Evolutionary conservation across 805 yeast genomes (phyloP).

Genomic region (Teunomyces pallodes): DNA sequence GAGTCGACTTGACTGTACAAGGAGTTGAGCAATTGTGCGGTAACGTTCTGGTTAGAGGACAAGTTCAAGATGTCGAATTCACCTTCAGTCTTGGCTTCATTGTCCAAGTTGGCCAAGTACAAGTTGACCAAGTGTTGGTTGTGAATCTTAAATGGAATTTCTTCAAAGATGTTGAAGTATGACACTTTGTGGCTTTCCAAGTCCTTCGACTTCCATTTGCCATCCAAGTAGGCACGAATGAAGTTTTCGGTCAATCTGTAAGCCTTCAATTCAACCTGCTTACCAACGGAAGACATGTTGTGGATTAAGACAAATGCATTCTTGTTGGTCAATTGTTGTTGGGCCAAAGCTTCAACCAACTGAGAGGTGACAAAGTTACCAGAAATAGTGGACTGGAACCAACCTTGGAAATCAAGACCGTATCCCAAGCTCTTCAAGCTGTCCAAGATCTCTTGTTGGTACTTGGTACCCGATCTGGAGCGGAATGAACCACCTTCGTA

Average conservation of each 20-base stretch:
- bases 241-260: conserved; percentile 64
- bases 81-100: conserved; percentile 13
- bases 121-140: conserved; percentile 67
- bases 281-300: conserved; percentile 66
- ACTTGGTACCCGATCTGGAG: conserved; percentile 60
- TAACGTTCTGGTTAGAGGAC: conserved; percentile 42
- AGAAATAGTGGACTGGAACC: conserved; percentile 70
- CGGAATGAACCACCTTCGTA: conserved; percentile 60
- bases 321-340: conserved; percentile 56
- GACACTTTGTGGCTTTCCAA: conserved; percentile 59
- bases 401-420: conserved; percentile 73
- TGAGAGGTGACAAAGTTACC: conserved; percentile 69
- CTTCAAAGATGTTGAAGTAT: conserved; percentile 66
- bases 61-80: conserved; percentile 41
- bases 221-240: conserved; percentile 52
- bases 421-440: conserved; percentile 60
- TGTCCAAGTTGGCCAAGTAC: conserved; percentile 39
- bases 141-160: conserved; percentile 61
- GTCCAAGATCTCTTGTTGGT: conserved; percentile 65
- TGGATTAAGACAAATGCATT: conserved; percentile 59
- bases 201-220: conserved; percentile 64
- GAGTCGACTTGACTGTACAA: conserved; percentile 70
- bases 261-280: conserved; percentile 67
- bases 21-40: conserved; percentile 54
- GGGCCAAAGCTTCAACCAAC: conserved; percentile 66